Evolutionary conservation across 2,329 filamentous ascomycete species (phyloP).

Genomic region (Drechmeria coniospora): DNA sequence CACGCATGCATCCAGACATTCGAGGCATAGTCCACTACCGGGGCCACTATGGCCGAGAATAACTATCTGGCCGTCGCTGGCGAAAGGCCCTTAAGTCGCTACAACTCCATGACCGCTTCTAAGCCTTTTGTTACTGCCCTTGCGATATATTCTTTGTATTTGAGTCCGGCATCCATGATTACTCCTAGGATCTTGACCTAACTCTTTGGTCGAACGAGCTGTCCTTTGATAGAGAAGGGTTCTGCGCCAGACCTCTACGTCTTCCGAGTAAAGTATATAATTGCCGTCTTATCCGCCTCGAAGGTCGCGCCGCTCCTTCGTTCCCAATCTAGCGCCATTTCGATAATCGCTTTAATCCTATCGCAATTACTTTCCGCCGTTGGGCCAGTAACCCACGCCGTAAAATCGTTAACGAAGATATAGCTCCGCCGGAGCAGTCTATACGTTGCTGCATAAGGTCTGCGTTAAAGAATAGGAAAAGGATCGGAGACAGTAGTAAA

Average conservation of each 20-base stretch:
- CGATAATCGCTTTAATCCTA: slow-evolving; percentile 11
- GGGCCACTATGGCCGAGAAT: slow-evolving; percentile 4
- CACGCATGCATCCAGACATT: slow-evolving; percentile 3
- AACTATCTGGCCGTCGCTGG: slow-evolving; percentile 9
- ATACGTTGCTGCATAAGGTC: slow-evolving; percentile 18
- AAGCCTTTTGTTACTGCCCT: slow-evolving; percentile 9
- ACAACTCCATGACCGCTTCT: slow-evolving; percentile 8
- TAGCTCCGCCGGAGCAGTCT: slow-evolving; percentile 9
- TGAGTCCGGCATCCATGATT: slow-evolving; percentile 6
- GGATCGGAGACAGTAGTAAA: slow-evolving; percentile 5
- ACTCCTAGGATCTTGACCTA: slow-evolving; percentile 7
- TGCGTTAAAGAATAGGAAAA: slow-evolving; percentile 22
- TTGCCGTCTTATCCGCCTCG: slow-evolving; percentile 10
- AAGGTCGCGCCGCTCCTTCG: slow-evolving; percentile 12
- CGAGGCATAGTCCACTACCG: slow-evolving; percentile 1
- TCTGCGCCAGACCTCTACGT: not conserved
- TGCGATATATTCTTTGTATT: slow-evolving; percentile 12
- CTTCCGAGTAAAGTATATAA: slow-evolving; percentile 10
- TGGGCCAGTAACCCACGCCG: slow-evolving; percentile 8
- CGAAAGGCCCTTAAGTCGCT: slow-evolving; percentile 6
- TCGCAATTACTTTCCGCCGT: slow-evolving; percentile 8
- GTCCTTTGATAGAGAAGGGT: slow-evolving; percentile 3
- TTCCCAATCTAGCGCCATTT: slow-evolving; percentile 9
- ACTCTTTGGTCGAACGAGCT: slow-evolving; percentile 3
- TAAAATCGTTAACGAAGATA: slow-evolving; percentile 15